Conservation (phyloP, 345 rosid species). For the Angophora floribunda region DNA sequence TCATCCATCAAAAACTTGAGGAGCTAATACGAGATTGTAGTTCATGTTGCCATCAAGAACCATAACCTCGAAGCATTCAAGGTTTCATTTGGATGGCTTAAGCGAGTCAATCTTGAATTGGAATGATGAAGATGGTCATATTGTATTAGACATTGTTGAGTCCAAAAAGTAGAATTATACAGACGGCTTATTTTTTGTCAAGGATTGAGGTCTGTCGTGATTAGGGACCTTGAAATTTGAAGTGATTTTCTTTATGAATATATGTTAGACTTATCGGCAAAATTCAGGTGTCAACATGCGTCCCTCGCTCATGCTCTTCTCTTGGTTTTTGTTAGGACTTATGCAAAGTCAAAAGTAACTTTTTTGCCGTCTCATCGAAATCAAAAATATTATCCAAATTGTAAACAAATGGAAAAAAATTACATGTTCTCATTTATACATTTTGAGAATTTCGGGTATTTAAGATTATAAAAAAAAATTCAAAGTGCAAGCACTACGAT, state of each 20-base stretch:
- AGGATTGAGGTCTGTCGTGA: too few relatives aligned
- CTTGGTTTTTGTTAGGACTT: not conserved
- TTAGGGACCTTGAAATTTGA: too few relatives aligned
- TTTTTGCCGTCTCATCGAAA: not conserved
- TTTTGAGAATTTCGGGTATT: not conserved
- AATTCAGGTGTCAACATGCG: too few relatives aligned
- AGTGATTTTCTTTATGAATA: too few relatives aligned
- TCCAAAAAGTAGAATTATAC: too few relatives aligned
- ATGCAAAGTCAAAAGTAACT: not conserved
- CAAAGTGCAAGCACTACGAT: not conserved
- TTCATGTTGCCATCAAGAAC: not conserved
- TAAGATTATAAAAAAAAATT: not conserved
- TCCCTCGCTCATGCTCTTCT: not conserved
- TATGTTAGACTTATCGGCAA: too few relatives aligned
- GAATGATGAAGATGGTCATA: too few relatives aligned
- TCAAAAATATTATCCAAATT: not conserved
- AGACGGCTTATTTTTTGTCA: too few relatives aligned
- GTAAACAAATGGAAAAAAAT: not conserved
- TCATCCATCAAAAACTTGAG: not conserved
- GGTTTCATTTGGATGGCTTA: not conserved
- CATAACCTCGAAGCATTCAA: not conserved
- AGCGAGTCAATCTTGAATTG: too few relatives aligned
- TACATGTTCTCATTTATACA: not conserved
- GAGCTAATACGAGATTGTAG: rapidly evolving
- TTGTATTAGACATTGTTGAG: too few relatives aligned